These are phyloP conservation scores for Leccinum olivaceopallidum DNA, from an alignment of 768 basidiomycete genomes.

Conservation along the genomic window DNA sequence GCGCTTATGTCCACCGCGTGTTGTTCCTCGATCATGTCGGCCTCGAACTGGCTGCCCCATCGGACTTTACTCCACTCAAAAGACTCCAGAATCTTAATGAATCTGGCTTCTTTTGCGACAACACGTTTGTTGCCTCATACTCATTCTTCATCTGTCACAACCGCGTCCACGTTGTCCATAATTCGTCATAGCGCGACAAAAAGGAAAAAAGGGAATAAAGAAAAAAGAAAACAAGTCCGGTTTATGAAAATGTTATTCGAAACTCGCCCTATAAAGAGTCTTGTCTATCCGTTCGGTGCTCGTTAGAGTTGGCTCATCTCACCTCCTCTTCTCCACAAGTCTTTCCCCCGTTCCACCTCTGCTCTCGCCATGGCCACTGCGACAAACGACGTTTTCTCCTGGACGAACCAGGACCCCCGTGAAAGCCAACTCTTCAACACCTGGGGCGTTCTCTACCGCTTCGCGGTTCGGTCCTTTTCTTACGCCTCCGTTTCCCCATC, in stretches of 20 bases:
- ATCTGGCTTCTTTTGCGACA: slow-evolving; percentile 63
- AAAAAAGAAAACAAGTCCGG: slow-evolving; percentile 40
- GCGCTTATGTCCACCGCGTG: slow-evolving; percentile 62
- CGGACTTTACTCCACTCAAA: slow-evolving; percentile 75
- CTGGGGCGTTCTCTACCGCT: slow-evolving; percentile 80
- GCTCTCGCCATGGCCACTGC: slow-evolving; percentile 48
- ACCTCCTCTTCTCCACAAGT: slow-evolving; percentile 34
- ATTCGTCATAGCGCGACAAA: slow-evolving; percentile 49
- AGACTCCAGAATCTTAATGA: slow-evolving; percentile 54
- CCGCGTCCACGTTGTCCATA: slow-evolving; percentile 74
- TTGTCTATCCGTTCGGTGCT: slow-evolving; percentile 12
- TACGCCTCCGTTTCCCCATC: slow-evolving; percentile 17
- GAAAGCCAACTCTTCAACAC: slow-evolving; percentile 82
- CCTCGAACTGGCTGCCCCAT: slow-evolving; percentile 51
- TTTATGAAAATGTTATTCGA: slow-evolving; percentile 45
- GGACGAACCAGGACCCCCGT: slow-evolving; percentile 86
- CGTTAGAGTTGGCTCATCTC: slow-evolving; percentile 27
- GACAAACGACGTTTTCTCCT: slow-evolving; percentile 73
- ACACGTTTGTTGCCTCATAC: slow-evolving; percentile 71
- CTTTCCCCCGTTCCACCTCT: slow-evolving; percentile 26
- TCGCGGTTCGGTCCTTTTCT: slow-evolving; percentile 52
- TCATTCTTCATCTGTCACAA: slow-evolving; percentile 68
- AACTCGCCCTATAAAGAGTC: slow-evolving; percentile 57
- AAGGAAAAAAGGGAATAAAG: slow-evolving; percentile 35
- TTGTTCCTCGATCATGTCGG: slow-evolving; percentile 66